Percentiles rank a stretch among this genome's conserved stretches.
Conservation (phyloP, 2,329 filamentous ascomycete species). For the Byssoonygena ceratinophila region DNA sequence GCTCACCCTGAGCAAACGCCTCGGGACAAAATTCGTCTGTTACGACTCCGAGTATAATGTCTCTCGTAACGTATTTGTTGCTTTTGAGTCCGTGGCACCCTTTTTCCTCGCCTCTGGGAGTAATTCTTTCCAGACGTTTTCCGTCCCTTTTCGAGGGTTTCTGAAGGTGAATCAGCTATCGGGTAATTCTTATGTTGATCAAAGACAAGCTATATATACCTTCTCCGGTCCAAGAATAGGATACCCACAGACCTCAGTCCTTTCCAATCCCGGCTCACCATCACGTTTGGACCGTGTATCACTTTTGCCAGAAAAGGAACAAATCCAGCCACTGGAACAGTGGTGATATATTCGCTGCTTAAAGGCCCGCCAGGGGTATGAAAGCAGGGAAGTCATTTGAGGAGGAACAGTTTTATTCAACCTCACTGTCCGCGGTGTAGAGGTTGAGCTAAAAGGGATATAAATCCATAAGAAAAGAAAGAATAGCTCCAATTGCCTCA, state of each 20-base stretch:
- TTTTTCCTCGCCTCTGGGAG: background rate
- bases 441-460: background rate
- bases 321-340: background rate
- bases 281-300: background rate
- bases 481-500: background rate
- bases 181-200: too few relatives aligned
- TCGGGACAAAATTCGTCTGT: background rate
- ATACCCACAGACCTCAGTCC: background rate
- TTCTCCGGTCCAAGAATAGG: background rate
- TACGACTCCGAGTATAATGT: background rate
- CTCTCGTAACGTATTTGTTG: background rate
- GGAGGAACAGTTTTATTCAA: background rate
- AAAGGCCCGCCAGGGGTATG: background rate
- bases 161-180: background rate
- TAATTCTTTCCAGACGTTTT: background rate
- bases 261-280: background rate
- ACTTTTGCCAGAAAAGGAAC: background rate
- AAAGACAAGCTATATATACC: background rate
- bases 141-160: background rate
- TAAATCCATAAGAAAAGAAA: background rate
- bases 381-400: background rate
- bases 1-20: background rate
- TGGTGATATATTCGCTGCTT: background rate
- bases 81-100: background rate
- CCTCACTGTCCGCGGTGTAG: background rate